Evolutionary conservation across 208 protist species (phyloP).

Genomic region (Trypanosoma brucei): DNA sequence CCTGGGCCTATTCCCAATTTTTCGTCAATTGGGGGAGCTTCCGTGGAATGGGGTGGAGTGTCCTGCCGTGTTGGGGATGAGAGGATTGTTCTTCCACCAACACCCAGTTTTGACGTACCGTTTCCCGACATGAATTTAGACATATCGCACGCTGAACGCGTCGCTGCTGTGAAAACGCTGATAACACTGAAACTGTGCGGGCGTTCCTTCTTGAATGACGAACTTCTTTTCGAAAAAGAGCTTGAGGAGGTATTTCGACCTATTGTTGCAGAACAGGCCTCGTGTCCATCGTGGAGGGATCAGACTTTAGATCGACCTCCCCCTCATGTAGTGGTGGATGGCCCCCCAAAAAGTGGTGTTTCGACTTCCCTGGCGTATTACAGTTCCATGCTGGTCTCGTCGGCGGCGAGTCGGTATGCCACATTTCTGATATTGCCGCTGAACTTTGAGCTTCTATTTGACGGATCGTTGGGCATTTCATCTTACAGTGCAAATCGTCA

Average conservation of each 20-base stretch:
- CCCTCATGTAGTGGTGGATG: constrained; percentile 43
- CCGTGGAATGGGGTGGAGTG: background rate
- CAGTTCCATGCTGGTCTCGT: constrained; percentile 21
- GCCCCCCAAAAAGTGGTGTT: constrained; percentile 62
- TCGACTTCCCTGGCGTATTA: constrained; percentile 45
- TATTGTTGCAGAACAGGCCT: background rate
- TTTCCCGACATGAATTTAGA: background rate
- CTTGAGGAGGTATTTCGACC: constrained; percentile 4
- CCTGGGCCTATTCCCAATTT: background rate
- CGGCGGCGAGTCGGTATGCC: constrained; percentile 13
- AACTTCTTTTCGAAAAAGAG: constrained; percentile 23
- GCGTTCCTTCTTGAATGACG: constrained; percentile 15
- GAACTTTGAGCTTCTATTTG: constrained; percentile 52
- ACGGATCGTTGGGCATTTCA: background rate
- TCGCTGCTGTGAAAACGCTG: constrained; percentile 11
- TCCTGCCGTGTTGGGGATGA: background rate
- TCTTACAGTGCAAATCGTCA: background rate
- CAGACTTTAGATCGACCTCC: background rate
- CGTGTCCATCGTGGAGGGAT: background rate
- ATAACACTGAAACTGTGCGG: constrained; percentile 19
- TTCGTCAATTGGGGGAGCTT: background rate
- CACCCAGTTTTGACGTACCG: constrained; percentile 9
- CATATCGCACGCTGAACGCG: constrained; percentile 2
- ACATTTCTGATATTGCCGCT: constrained; percentile 47
- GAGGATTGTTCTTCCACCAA: background rate